Conservation (phyloP, 2,329 filamentous ascomycete genomes). For the Alternaria sp. region DNA sequence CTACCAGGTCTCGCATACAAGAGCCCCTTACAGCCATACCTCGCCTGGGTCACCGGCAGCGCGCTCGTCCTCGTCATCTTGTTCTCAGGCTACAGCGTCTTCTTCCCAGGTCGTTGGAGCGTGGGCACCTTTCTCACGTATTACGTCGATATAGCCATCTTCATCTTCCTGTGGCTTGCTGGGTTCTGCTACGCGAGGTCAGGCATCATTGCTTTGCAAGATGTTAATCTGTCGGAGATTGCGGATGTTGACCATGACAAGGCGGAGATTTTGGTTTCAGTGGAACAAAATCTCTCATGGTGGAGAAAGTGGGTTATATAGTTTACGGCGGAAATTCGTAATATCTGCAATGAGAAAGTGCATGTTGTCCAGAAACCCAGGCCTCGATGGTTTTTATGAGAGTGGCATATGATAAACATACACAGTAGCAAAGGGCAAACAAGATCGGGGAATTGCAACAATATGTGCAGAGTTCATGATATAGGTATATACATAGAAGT, state of each 20-base stretch:
- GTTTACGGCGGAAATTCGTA: not conserved
- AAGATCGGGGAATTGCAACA: not conserved
- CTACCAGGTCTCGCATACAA: not conserved
- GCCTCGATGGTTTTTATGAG: not conserved
- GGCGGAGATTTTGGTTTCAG: not conserved
- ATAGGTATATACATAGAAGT: conserved; percentile 18
- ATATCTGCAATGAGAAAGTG: not conserved
- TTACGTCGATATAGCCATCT: conserved; percentile 55
- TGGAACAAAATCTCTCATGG: not conserved
- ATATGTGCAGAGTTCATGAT: not conserved
- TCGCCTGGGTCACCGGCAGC: not conserved
- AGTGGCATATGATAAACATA: not conserved
- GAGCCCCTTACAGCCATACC: conserved; percentile 7
- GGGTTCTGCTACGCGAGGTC: not conserved
- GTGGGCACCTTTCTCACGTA: conserved; percentile 49
- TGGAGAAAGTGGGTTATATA: not conserved
- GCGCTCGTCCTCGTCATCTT: conserved; percentile 67
- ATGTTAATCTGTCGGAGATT: not conserved
- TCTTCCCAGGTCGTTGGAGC: conserved; percentile 70
- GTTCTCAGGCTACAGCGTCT: conserved; percentile 74
- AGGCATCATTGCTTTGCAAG: not conserved
- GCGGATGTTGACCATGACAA: not conserved
- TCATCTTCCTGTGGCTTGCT: conserved; percentile 1
- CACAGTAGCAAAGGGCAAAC: not conserved
- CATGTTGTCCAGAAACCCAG: not conserved